Conservation (phyloP, 2,329 filamentous ascomycete species). For the Neofusicoccum sp. region DNA sequence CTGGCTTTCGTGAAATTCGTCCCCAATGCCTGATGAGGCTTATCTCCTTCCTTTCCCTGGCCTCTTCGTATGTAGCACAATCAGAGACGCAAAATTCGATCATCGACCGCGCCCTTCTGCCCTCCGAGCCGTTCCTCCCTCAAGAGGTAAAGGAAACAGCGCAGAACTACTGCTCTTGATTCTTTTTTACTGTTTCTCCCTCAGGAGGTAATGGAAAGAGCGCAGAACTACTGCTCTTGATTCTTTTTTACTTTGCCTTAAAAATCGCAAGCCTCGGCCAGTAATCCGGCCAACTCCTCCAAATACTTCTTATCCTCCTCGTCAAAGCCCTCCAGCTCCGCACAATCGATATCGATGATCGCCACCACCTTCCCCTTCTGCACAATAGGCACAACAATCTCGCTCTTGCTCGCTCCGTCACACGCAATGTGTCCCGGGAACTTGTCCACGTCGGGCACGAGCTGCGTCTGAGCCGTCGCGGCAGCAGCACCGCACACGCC, state of each 20-base stretch:
- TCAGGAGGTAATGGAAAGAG: too few species aligned
- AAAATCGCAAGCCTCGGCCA: slow-evolving; percentile 40
- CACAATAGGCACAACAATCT: slow-evolving; percentile 78
- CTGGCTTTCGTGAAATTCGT: too few species aligned
- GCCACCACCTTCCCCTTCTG: slow-evolving; percentile 61
- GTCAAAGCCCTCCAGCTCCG: slow-evolving; percentile 67
- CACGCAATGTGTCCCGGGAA: slow-evolving; percentile 85
- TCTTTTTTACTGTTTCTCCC: too few species aligned
- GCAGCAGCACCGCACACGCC: slow-evolving; percentile 79
- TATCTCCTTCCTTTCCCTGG: too few species aligned
- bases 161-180: too few species aligned
- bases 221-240: too few species aligned
- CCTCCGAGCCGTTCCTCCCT: too few species aligned
- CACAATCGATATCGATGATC: slow-evolving; percentile 81
- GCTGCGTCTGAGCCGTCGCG: slow-evolving; percentile 60
- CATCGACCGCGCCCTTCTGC: too few species aligned
- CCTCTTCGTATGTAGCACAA: too few species aligned
- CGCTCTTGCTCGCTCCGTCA: slow-evolving; percentile 73
- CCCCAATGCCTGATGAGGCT: too few species aligned
- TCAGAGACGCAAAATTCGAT: too few species aligned
- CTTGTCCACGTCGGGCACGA: slow-evolving; percentile 68
- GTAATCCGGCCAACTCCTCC: slow-evolving; percentile 58
- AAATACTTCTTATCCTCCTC: slow-evolving; percentile 66
- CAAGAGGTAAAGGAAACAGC: too few species aligned
- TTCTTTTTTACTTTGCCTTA: slow-evolving; percentile 1